Conservation (phyloP, 2,329 filamentous ascomycete genomes). For the Scytalidium lignicola region DNA sequence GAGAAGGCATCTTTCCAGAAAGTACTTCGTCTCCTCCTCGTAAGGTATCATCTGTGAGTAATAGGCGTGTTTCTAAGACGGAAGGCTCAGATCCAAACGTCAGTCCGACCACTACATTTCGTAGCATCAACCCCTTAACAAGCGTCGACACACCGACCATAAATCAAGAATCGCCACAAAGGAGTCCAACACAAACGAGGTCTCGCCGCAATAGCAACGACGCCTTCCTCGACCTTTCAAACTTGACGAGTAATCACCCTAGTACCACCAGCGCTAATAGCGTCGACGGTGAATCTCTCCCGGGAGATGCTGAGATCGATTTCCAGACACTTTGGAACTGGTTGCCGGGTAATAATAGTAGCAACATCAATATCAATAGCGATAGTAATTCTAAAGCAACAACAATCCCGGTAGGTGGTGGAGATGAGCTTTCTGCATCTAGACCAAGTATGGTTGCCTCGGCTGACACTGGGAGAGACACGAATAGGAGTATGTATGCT, state of each 20-base stretch:
- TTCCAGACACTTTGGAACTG: constrained; percentile 19
- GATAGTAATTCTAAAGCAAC: background rate
- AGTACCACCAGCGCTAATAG: background rate
- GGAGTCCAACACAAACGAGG: constrained; percentile 8
- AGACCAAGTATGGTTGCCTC: no score
- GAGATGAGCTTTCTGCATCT: background rate
- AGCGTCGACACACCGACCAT: constrained; percentile 1
- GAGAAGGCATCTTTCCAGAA: background rate
- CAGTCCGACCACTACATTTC: background rate
- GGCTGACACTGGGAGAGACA: no score
- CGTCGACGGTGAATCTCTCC: constrained; percentile 9
- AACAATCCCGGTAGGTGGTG: constrained; percentile 1
- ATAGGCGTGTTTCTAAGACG: constrained; percentile 1
- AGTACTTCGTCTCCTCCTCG: background rate
- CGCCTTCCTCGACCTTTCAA: constrained; percentile 11
- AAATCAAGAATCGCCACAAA: constrained; percentile 2
- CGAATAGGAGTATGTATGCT: constrained; percentile 1
- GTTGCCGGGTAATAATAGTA: background rate
- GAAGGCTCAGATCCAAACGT: constrained; percentile 1
- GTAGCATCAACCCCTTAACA: background rate
- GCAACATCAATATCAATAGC: background rate
- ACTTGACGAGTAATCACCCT: constrained; percentile 3
- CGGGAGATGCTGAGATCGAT: constrained; percentile 18
- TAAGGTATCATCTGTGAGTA: background rate
- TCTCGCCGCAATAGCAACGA: constrained; percentile 7